Conservation (phyloP, 371 early-diverging fungal genomes). For the Mucor ambiguus region DNA sequence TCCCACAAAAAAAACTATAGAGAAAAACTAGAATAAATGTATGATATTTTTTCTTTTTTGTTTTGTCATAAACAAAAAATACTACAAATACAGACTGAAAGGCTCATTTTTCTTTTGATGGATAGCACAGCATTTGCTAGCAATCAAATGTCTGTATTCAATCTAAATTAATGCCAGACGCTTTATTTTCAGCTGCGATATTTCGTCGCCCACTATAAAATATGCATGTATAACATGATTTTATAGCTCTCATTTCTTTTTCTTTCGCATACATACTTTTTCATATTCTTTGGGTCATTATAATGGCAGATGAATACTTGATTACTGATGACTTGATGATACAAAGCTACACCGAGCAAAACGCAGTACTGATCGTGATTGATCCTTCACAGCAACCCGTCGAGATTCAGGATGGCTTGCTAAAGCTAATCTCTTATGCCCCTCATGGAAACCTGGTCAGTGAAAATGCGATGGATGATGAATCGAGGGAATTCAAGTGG, state of each 20-base stretch:
- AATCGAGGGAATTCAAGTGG: conserved; percentile 55
- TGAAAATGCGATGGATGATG: conserved; percentile 49
- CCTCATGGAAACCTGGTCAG: conserved; percentile 56
- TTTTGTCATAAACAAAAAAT: conserved; percentile 6
- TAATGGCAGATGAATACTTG: conserved; percentile 10
- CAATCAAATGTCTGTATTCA: no score
- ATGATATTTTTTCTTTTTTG: conserved; percentile 3
- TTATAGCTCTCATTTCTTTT: not conserved
- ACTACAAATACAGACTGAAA: not conserved
- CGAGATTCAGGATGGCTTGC: conserved; percentile 63
- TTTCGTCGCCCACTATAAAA: not conserved
- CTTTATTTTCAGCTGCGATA: not conserved
- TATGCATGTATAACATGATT: not conserved
- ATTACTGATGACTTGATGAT: conserved; percentile 5
- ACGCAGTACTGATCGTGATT: conserved; percentile 44
- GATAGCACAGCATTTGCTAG: no score
- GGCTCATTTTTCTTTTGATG: not conserved
- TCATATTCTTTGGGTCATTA: not conserved
- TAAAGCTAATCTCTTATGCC: conserved; percentile 57
- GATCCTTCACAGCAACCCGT: conserved; percentile 55
- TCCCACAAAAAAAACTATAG: not conserved
- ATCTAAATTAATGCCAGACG: not conserved
- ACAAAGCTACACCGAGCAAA: conserved; percentile 5
- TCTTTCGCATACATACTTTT: not conserved
- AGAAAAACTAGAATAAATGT: conserved; percentile 3